Base-by-base conservation (phyloP, 2,329 filamentous ascomycete genomes). In the Xylaria digitata region DNA sequence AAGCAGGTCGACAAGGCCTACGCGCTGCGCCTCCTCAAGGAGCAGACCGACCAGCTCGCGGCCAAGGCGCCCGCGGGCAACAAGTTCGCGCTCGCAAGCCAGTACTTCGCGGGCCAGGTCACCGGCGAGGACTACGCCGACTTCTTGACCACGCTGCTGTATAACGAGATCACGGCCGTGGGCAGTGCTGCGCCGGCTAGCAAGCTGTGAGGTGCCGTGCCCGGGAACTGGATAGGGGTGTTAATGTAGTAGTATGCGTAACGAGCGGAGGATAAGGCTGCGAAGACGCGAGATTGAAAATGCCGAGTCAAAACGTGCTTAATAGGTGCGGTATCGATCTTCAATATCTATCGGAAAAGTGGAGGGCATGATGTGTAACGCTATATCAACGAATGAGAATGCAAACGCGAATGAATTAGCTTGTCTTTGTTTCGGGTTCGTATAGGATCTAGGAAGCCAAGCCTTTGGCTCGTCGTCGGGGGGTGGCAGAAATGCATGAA, bases 111-210 rank as follows among this genome's bases (percentile, higher is more conserved):
- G 40, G 85, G 88, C 52, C 96, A 99, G 85, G 92, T 98, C 65
- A 98, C 95, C 2, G 96, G 96, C 63, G 96, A 98, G 85, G 94
- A 97, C 73, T 98, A 98, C 80, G 94, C 94, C 13, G 96, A 99
- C 80, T 98, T 98, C 84, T 82, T 99, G 83, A 97, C 93, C 7
- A 82, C 83, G 26, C 60, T 78, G 60, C 68, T 78, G 61, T 78
- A 78, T 50, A 74, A 78, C n/a, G 77, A 78, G 73, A 78, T 78
- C 60, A 78, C 76, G 13, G 69, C 76, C 11, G 72, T 77, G 2
- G 77, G 76, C 1, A 72, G 58, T 26, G 73, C 76, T 2, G 75
- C 73, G 57, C 72, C 75, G 0, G 77, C 77, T 61, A 77, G 75
- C 61, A 78, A 78, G 69, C 63, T 78, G 60, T 78, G 59, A 57